Conservation (phyloP, 306 rosid species). For the Acacia acuminata region DNA sequence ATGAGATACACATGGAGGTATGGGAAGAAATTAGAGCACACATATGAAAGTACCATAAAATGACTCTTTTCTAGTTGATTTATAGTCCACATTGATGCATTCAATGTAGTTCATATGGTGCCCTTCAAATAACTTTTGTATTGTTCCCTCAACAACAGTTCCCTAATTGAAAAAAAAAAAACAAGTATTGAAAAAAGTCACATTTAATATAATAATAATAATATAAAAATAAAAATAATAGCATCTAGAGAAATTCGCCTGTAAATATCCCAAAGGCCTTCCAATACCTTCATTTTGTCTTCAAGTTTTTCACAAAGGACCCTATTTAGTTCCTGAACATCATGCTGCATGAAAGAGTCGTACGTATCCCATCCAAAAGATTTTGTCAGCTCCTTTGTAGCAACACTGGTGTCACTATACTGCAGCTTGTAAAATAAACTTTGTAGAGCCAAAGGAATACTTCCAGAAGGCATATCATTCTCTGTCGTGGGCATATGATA, state of each 20-base stretch:
- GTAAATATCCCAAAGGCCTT: conserved; percentile 12
- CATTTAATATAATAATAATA: conserved; percentile 9
- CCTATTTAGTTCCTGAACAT: conserved; percentile 81
- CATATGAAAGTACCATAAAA: conserved; percentile 70
- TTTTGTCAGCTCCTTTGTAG: conserved; percentile 81
- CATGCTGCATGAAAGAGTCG: conserved; percentile 90
- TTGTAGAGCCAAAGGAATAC: conserved; percentile 85
- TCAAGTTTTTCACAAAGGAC: conserved; percentile 82
- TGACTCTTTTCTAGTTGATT: conserved; percentile 93
- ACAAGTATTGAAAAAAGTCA: conserved; percentile 13
- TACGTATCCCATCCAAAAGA: conserved; percentile 93
- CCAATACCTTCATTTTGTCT: conserved; percentile 77
- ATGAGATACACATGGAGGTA: neutral
- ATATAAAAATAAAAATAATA: neutral
- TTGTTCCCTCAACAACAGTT: conserved; percentile 98
- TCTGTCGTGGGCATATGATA: conserved; percentile 92
- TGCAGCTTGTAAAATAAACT: conserved; percentile 85
- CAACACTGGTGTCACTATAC: conserved; percentile 76
- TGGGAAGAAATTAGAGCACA: conserved; percentile 1
- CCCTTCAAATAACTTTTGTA: conserved; percentile 92
- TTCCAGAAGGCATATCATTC: conserved; percentile 76
- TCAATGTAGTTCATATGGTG: conserved; percentile 96
- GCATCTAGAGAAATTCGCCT: neutral
- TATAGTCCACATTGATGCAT: conserved; percentile 93
- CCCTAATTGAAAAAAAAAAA: conserved; percentile 46